phyloP scores from a whole-genome alignment of 2,329 filamentous ascomycete genomes.

The Neofusicoccum laricinum region DNA sequence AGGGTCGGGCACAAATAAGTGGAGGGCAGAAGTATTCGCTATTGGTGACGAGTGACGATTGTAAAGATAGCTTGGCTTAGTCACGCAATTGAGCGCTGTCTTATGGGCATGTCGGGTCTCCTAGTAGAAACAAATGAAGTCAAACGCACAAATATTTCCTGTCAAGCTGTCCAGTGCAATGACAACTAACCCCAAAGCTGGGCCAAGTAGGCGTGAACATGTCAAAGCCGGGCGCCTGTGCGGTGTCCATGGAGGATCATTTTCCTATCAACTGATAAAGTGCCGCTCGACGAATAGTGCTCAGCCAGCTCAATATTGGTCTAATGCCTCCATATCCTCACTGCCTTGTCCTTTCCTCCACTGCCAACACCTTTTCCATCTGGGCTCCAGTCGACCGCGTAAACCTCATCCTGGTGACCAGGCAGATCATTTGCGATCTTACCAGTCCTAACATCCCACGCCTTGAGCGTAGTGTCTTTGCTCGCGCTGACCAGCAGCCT shows the following conservation, averaged over 20 bases:
- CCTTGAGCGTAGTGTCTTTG: conserved; percentile 91
- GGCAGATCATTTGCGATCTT: conserved; percentile 82
- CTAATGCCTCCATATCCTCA: conserved; percentile 63
- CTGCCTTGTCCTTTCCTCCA: conserved; percentile 85
- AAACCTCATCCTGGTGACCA: conserved; percentile 89
- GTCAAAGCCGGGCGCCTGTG: no score
- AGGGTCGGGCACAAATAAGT: neutral
- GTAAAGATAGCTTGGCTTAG: neutral
- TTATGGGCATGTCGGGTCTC: neutral
- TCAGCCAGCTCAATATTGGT: neutral
- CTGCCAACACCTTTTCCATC: conserved; percentile 87
- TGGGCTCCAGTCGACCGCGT: conserved; percentile 90
- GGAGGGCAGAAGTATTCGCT: neutral
- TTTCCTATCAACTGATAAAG: no score
- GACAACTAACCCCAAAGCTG: no score
- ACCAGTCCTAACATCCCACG: conserved; percentile 85
- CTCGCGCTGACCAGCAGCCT: conserved; percentile 82
- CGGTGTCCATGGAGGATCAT: no score
- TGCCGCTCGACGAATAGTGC: no score
- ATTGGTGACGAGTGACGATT: neutral
- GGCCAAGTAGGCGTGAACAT: no score
- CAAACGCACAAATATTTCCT: neutral
- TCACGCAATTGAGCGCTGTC: neutral
- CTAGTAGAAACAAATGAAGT: neutral
- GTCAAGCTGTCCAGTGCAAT: neutral